Evolutionary conservation across 805 yeast genomes (phyloP).

Genomic region (Schwanniomyces yamadae): DNA sequence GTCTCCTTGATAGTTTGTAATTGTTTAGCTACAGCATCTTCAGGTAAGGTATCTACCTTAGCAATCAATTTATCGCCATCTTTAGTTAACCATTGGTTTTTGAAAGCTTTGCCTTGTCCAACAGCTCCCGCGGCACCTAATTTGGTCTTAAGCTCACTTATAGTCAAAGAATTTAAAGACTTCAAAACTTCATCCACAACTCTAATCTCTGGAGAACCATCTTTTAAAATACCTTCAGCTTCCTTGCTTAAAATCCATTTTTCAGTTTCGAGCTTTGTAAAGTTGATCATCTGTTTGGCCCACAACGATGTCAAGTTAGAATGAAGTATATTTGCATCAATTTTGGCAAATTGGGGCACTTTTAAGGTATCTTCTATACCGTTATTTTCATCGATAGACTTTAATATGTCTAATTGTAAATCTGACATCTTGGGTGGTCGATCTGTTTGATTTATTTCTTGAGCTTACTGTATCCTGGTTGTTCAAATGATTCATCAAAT

Average conservation of each 20-base stretch:
- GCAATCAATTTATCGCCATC: conserved; percentile 77
- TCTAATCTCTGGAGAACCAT: conserved; percentile 91
- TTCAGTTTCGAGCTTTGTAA: conserved; percentile 71
- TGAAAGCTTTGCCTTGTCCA: conserved; percentile 97
- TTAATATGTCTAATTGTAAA: conserved; percentile 60
- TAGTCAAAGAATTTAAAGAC: conserved; percentile 75
- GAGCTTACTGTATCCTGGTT: conserved; percentile 1
- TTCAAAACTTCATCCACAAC: conserved; percentile 71
- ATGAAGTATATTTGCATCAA: conserved; percentile 64
- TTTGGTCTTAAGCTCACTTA: conserved; percentile 67
- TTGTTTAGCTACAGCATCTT: conserved; percentile 65
- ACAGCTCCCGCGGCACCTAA: conserved; percentile 83
- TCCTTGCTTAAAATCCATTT: conserved; percentile 74
- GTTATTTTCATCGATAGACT: conserved; percentile 56
- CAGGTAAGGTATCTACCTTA: conserved; percentile 54
- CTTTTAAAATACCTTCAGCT: conserved; percentile 70
- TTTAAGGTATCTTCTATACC: conserved; percentile 67
- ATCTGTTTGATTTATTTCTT: conserved; percentile 1
- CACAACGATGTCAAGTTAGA: conserved; percentile 85
- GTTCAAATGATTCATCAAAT: conserved; percentile 1
- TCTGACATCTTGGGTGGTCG: conserved; percentile 54
- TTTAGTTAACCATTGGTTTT: conserved; percentile 93
- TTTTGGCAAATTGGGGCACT: conserved; percentile 56
- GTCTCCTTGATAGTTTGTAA: conserved; percentile 55
- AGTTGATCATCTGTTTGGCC: conserved; percentile 78